These are phyloP conservation scores for Plasmodium fragile DNA, from an alignment of 169 alveolate species.

Conservation along the genomic window DNA sequence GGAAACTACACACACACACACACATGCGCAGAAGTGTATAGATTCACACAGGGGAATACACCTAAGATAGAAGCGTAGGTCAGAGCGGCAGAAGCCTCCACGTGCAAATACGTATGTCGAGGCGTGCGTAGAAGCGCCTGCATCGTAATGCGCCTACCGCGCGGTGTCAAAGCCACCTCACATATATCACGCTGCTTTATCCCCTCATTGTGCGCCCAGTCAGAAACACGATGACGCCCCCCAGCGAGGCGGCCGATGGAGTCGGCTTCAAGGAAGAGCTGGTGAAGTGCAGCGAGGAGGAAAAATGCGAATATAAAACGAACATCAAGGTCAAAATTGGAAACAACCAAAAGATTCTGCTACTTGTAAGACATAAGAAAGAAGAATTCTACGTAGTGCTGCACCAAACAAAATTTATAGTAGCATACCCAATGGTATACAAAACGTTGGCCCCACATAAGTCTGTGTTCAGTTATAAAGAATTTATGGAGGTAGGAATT, in stretches of 20 bases:
- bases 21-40: background rate
- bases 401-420: slow-evolving; percentile 37
- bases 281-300: slow-evolving; percentile 22
- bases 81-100: background rate
- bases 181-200: background rate
- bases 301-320: slow-evolving; percentile 43
- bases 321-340: slow-evolving; percentile 54
- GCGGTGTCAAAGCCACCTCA: background rate
- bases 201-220: background rate
- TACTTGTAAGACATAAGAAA: slow-evolving; percentile 12
- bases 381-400: slow-evolving; percentile 48
- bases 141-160: background rate
- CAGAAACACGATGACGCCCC: background rate
- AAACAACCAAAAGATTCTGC: slow-evolving; percentile 37
- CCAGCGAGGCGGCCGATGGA: background rate
- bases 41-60: background rate
- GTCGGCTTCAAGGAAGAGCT: slow-evolving; percentile 21
- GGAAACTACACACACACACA: background rate
- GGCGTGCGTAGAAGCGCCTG: background rate
- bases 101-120: background rate
- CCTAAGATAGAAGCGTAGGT: background rate
- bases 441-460: slow-evolving; percentile 25
- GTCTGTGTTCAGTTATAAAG: slow-evolving; percentile 15
- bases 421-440: slow-evolving; percentile 58
- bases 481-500: slow-evolving; percentile 19